phyloP scores from a whole-genome alignment of 2,329 filamentous ascomycete species.

The Stachybotrys chlorohalonatus region DNA sequence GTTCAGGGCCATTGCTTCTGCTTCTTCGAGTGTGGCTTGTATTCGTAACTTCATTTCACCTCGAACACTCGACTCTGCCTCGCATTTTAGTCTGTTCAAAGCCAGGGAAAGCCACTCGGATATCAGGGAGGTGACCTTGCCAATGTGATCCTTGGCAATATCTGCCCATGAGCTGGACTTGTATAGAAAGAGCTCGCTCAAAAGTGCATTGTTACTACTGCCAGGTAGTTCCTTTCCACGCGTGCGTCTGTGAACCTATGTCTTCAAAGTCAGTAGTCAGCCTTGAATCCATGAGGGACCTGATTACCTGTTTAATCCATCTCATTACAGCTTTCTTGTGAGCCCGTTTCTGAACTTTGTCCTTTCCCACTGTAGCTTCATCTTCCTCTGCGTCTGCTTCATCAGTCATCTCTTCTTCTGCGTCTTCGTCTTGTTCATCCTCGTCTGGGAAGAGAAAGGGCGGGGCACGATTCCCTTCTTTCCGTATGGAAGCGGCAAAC shows the following conservation, averaged over 20 bases:
- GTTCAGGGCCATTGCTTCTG: constrained; percentile 1
- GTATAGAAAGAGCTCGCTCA: constrained; percentile 8
- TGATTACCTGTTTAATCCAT: too few species aligned
- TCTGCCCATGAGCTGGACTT: constrained; percentile 7
- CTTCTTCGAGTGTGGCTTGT: constrained; percentile 2
- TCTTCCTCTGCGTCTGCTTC: too few species aligned
- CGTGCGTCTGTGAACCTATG: constrained; percentile 2
- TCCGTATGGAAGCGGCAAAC: constrained; percentile 10
- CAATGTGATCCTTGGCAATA: constrained; percentile 6
- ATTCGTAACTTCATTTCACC: background rate
- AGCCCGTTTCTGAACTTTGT: too few species aligned
- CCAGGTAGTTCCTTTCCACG: constrained; percentile 10
- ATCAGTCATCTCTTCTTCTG: too few species aligned
- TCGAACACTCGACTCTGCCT: background rate
- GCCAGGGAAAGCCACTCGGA: constrained; percentile 3
- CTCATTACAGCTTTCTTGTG: too few species aligned
- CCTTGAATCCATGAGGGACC: too few species aligned
- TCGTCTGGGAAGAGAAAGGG: too few species aligned
- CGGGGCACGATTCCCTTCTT: background rate
- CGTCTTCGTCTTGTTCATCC: too few species aligned
- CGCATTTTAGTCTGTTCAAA: background rate
- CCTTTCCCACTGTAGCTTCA: too few species aligned
- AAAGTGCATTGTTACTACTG: constrained; percentile 6
- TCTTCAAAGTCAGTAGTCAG: background rate
- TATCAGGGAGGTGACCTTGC: constrained; percentile 2